Conservation (phyloP, 2,329 filamentous ascomycete genomes). For the Setomelanomma holmii region DNA sequence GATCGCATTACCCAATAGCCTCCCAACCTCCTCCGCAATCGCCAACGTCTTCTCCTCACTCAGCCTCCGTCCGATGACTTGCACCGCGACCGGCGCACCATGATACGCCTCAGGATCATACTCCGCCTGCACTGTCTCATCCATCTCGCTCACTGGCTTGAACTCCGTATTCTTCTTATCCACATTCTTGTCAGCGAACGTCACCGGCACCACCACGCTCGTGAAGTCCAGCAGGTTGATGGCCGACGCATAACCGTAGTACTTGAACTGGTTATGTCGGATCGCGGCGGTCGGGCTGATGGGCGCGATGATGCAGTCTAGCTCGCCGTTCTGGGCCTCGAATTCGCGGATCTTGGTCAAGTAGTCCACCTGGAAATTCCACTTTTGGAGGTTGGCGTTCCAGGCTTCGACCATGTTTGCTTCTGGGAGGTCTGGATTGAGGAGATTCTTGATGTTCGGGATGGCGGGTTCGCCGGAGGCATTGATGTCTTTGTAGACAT, state of each 20-base stretch:
- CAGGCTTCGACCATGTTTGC: conserved; percentile 10
- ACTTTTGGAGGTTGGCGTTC: conserved; percentile 14
- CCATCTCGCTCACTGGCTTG: conserved; percentile 23
- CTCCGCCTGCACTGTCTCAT: conserved; percentile 10
- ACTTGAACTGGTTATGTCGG: conserved; percentile 14
- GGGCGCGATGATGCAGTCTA: conserved; percentile 14
- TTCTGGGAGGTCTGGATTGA: conserved; percentile 9
- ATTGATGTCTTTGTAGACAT: conserved; percentile 57
- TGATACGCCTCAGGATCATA: conserved; percentile 15
- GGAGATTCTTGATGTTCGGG: conserved; percentile 14
- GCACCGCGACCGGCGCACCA: conserved; percentile 16
- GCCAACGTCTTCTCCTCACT: conserved; percentile 16
- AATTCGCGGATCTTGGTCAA: conserved; percentile 8
- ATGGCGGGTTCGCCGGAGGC: conserved; percentile 11
- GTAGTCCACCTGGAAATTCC: conserved; percentile 14
- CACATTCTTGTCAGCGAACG: conserved; percentile 19
- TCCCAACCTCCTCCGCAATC: conserved; percentile 10
- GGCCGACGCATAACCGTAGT: conserved; percentile 13
- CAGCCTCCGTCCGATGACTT: conserved; percentile 10
- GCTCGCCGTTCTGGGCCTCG: conserved; percentile 5
- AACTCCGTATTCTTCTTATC: conserved; percentile 16
- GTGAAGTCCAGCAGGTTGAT: conserved; percentile 18
- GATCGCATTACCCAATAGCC: conserved; percentile 2
- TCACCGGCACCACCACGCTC: conserved; percentile 29
- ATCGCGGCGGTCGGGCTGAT: conserved; percentile 29